A percentile compares a stretch with the other conserved stretches of the same genome.
Conservation (phyloP, 371 early-diverging fungal genomes). For the Lichtheimia ramosa region DNA sequence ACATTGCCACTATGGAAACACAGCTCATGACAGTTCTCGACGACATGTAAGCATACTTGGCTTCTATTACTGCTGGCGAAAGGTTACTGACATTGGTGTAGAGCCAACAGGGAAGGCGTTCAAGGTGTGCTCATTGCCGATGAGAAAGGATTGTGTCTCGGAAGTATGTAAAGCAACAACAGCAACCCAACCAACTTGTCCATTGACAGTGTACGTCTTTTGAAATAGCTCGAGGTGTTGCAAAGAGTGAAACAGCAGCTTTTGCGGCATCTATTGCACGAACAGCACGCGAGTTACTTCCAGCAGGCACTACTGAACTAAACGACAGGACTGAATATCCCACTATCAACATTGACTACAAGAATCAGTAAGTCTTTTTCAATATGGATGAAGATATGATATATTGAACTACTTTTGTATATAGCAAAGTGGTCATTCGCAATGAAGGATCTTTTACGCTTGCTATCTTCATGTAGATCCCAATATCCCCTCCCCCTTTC, state of each 20-base stretch:
- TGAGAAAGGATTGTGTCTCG: slow-evolving; percentile 45
- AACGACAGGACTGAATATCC: slow-evolving; percentile 43
- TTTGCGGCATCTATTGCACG: slow-evolving; percentile 41
- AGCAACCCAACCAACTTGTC: neutral
- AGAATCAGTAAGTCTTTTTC: slow-evolving; percentile 28
- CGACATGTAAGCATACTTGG: neutral
- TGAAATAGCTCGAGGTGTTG: slow-evolving; percentile 37
- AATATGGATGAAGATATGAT: neutral
- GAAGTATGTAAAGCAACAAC: slow-evolving; percentile 23
- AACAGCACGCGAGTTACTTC: slow-evolving; percentile 28
- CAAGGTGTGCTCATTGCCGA: slow-evolving; percentile 51
- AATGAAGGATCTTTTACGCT: slow-evolving; percentile 46
- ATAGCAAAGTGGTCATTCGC: slow-evolving; percentile 44
- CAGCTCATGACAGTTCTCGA: slow-evolving; percentile 1
- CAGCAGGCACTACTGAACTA: slow-evolving; percentile 10
- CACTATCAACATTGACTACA: slow-evolving; percentile 42
- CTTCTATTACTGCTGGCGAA: no score
- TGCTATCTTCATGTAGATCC: slow-evolving; percentile 38
- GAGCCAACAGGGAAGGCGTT: slow-evolving; percentile 43
- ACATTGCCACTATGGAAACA: slow-evolving; percentile 1
- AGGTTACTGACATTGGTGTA: neutral
- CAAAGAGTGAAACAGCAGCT: slow-evolving; percentile 37
- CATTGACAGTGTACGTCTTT: neutral
- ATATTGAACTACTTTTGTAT: slow-evolving; percentile 16
- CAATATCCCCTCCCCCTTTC: no score